These are phyloP conservation scores for Flaveria brownii DNA, from an alignment of 129 eudicot genomes.

Conservation along the genomic window DNA sequence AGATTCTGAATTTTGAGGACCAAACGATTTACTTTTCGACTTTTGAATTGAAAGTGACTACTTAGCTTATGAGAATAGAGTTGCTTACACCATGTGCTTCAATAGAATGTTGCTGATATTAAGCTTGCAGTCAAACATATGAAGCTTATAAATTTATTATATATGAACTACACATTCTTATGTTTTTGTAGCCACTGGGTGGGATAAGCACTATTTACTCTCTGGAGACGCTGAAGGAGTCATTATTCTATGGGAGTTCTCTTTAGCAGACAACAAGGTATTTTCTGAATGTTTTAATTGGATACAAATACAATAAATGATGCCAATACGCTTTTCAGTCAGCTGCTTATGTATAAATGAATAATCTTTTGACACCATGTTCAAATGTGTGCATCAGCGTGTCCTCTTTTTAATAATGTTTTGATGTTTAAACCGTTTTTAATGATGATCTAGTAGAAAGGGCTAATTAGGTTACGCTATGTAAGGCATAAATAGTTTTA, in stretches of 20 bases:
- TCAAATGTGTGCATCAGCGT: background rate
- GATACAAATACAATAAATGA: background rate
- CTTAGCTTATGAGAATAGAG: too few species aligned
- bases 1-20: background rate
- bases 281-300: background rate
- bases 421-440: background rate
- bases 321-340: background rate
- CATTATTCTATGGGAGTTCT: slow-evolving; percentile 79
- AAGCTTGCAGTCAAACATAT: background rate
- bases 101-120: background rate
- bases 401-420: background rate
- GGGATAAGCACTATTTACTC: slow-evolving; percentile 65
- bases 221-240: slow-evolving; percentile 91
- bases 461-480: background rate
- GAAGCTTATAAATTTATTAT: background rate
- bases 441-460: slow-evolving; percentile 7
- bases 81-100: background rate
- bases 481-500: background rate
- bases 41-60: background rate
- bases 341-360: background rate
- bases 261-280: slow-evolving; percentile 67
- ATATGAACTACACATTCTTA: background rate
- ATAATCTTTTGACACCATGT: background rate
- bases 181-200: slow-evolving; percentile 46
- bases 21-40: background rate